A percentile compares a stretch with the other conserved stretches of the same genome.
phyloP scores from a whole-genome alignment of 164 flowering plant species.

The Taxillus chinensis region DNA sequence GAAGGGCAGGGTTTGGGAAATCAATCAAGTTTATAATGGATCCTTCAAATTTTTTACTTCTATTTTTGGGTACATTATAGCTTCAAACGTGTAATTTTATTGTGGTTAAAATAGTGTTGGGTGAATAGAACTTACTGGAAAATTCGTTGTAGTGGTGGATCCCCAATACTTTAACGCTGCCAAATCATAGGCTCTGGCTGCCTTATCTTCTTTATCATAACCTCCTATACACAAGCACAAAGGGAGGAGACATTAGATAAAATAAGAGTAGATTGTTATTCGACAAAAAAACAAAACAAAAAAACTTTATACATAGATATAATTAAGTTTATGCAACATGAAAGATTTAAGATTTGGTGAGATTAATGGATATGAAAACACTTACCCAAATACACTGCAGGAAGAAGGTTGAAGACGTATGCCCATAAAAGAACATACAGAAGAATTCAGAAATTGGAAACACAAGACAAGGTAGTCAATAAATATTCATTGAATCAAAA shows the following conservation, averaged over 20 bases:
- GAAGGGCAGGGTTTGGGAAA: too few species aligned
- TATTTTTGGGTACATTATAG: too few species aligned
- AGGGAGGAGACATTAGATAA: not conserved
- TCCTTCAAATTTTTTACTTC: too few species aligned
- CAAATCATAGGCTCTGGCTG: slow-evolving; percentile 91
- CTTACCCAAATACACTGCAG: slow-evolving; percentile 86
- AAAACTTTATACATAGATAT: too few species aligned
- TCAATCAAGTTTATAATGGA: too few species aligned
- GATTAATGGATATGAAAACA: not conserved
- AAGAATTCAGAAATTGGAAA: slow-evolving; percentile 9
- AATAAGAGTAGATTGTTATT: not conserved
- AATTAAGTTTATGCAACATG: not conserved
- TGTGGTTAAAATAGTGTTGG: too few species aligned
- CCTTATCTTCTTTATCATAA: slow-evolving; percentile 96
- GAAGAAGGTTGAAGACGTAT: not conserved
- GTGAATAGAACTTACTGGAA: slow-evolving; percentile 42
- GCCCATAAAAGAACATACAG: not conserved
- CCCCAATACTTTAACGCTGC: slow-evolving; percentile 98
- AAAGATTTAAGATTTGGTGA: not conserved
- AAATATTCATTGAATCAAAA: too few species aligned
- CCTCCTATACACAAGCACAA: slow-evolving; percentile 42
- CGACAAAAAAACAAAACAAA: too few species aligned
- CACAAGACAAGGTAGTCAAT: not conserved
- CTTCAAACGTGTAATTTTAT: too few species aligned
- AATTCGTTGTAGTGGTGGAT: slow-evolving; percentile 76